Evolutionary conservation across 495 filamentous ascomycete genomes (phyloP), one percentile per base, ranked within the genome.

Genomic region (Jackrogersella multiformis): DNA sequence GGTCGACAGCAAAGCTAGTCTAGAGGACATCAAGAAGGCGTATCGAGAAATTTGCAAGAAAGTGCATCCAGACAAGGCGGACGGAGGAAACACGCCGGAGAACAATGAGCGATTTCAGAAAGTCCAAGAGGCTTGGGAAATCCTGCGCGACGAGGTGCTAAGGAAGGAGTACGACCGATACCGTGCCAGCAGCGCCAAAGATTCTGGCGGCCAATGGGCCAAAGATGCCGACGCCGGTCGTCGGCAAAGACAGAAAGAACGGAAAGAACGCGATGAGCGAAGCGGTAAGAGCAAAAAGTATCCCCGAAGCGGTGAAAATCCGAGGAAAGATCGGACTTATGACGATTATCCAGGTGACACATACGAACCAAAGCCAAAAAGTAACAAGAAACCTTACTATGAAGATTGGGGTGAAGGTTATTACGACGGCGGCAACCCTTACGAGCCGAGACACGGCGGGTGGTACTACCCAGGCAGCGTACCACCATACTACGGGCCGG

Each of bases 21-120:
- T 45, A 26, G 67, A 65, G 3, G 61, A 61, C 0, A 70, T 70
- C 45, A 70, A 65, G 61, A 70, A 62, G 45, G 56, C 67, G 0
- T 70, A 65, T 30, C 56, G 52, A n/a, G 52, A 65, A 0, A 21
- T 65, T 1, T 44, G 56, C 44, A 26, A 44, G 34, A 61, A 61
- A 39, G 56, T 56, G 0, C 66, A 69, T 28, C 66, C 66, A 5
- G 66, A 69, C 36, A 70, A 70, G 5, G 61, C 67, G 0, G 49
- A 57, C 12, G 67, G 51, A 13, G 67, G 67, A 12, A 70, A 54
- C 45, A 65, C 56, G 0, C 20, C 35, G 0, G 67, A 65, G 52
- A 69, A 61, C 44, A 69, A 56, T 36, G 52, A 42, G n/a, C 42
- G 44, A 7, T 64, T 64, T 10, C 34, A 38, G 2, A 32, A 32